A percentile compares a stretch with the other conserved stretches of the same genome.
Evolutionary conservation across 1,139 yeast species (phyloP).

Genomic region (Diutina neorugosa): DNA sequence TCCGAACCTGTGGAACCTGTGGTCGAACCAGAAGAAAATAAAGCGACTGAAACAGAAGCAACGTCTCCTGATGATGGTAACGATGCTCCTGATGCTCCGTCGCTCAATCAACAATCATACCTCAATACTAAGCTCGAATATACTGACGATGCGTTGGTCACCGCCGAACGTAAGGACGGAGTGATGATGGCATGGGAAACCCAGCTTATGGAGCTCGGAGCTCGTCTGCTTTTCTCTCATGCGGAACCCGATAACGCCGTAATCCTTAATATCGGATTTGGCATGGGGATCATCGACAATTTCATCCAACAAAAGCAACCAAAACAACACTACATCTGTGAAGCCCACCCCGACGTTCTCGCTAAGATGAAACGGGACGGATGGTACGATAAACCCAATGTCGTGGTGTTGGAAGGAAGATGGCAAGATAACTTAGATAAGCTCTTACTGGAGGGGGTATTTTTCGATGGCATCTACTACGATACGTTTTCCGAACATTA

Average conservation of each 20-base stretch:
- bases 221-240: slow-evolving; percentile 49
- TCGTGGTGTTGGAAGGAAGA: slow-evolving; percentile 67
- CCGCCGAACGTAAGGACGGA: slow-evolving; percentile 69
- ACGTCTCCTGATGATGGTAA: slow-evolving; percentile 7
- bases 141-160: slow-evolving; percentile 57
- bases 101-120: slow-evolving; percentile 54
- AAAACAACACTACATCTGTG: slow-evolving; percentile 72
- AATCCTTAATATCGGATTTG: slow-evolving; percentile 82
- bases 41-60: background rate
- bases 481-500: slow-evolving; percentile 89
- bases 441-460: slow-evolving; percentile 53
- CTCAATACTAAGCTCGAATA: slow-evolving; percentile 59
- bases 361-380: slow-evolving; percentile 59
- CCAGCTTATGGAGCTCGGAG: slow-evolving; percentile 68
- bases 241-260: slow-evolving; percentile 15
- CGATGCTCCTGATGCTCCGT: slow-evolving; percentile 33
- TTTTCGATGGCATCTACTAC: slow-evolving; percentile 84
- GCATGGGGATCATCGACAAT: slow-evolving; percentile 89
- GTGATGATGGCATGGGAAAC: slow-evolving; percentile 98
- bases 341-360: slow-evolving; percentile 90
- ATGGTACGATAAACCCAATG: slow-evolving; percentile 70
- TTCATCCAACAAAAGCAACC: slow-evolving; percentile 56
- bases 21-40: background rate
- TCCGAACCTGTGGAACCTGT: background rate
- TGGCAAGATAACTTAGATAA: slow-evolving; percentile 79